Percentiles rank a stretch among this genome's conserved stretches.
Evolutionary conservation across 2,329 filamentous ascomycete species (phyloP).

Genomic region (Fragosphaeria purpurea): DNA sequence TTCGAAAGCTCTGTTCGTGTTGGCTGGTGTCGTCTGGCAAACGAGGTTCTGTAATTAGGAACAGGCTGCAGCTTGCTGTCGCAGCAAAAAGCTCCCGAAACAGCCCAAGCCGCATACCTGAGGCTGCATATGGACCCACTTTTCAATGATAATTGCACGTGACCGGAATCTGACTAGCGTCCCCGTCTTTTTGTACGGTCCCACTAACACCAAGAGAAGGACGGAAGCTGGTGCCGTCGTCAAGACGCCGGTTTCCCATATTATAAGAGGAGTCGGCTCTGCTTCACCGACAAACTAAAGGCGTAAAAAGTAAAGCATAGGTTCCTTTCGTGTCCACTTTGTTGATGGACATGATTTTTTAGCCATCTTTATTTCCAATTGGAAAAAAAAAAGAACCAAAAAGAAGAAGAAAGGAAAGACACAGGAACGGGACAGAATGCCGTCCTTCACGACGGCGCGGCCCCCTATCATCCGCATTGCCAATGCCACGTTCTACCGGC

Average conservation of each 20-base stretch:
- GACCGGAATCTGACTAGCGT: constrained; percentile 3
- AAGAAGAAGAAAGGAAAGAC: no score
- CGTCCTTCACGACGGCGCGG: constrained; percentile 22
- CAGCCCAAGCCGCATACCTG: no score
- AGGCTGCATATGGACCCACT: neutral
- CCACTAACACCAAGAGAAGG: neutral
- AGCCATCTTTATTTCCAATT: no score
- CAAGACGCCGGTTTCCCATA: neutral
- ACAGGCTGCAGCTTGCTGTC: constrained; percentile 14
- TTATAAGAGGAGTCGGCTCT: neutral
- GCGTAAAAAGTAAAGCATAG: no score
- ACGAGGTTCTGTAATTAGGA: neutral
- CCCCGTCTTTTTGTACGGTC: neutral
- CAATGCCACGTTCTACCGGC: constrained; percentile 75
- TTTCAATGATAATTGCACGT: neutral
- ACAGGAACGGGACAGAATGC: constrained; percentile 14
- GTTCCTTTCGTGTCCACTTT: no score
- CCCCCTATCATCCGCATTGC: constrained; percentile 59
- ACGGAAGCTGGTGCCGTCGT: neutral
- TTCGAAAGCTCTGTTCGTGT: no score
- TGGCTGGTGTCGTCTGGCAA: neutral
- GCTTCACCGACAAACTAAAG: no score
- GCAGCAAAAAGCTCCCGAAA: constrained; percentile 2
- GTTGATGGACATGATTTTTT: no score
- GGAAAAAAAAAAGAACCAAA: no score